Evolutionary conservation across 192 early-diverging fungal genomes (phyloP).

Genomic region (Coemansia interrupta): DNA sequence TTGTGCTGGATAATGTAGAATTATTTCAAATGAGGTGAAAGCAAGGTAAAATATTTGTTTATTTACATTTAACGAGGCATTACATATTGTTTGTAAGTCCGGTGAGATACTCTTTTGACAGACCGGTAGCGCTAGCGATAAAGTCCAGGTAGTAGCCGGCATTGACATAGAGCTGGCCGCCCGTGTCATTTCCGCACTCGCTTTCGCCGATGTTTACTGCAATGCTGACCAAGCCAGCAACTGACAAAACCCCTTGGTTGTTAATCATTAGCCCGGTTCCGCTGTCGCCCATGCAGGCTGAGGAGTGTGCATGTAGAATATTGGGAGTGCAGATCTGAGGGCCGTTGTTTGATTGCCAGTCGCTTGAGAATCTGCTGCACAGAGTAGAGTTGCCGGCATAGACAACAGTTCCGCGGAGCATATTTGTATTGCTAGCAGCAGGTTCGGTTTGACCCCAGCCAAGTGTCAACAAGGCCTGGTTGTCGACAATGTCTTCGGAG

Average conservation of each 20-base stretch:
- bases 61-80: too few relatives aligned
- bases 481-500: constrained; percentile 6
- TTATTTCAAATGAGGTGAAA: too few relatives aligned
- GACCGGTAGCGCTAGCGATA: constrained; percentile 8
- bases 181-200: constrained; percentile 10
- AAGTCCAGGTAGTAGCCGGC: constrained; percentile 16
- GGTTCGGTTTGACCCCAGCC: constrained; percentile 43
- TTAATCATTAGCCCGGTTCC: constrained; percentile 8
- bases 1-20: too few relatives aligned
- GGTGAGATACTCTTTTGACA: constrained; percentile 6
- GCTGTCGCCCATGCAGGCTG: constrained; percentile 18
- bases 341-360: constrained; percentile 21
- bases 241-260: neutral
- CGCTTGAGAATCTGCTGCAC: constrained; percentile 10
- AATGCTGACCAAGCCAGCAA: constrained; percentile 11
- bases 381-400: constrained; percentile 14
- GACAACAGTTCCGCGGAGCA: constrained; percentile 27
- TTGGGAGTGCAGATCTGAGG: constrained; percentile 36
- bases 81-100: too few relatives aligned
- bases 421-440: constrained; percentile 14
- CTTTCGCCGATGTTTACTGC: constrained; percentile 1
- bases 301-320: constrained; percentile 2
- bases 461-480: constrained; percentile 31
- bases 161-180: constrained; percentile 8
- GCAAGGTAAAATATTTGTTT: too few relatives aligned